Percentiles rank a stretch among this genome's conserved stretches.
Conservation (phyloP, 768 basidiomycete species). For the Termitomyces sp. region DNA sequence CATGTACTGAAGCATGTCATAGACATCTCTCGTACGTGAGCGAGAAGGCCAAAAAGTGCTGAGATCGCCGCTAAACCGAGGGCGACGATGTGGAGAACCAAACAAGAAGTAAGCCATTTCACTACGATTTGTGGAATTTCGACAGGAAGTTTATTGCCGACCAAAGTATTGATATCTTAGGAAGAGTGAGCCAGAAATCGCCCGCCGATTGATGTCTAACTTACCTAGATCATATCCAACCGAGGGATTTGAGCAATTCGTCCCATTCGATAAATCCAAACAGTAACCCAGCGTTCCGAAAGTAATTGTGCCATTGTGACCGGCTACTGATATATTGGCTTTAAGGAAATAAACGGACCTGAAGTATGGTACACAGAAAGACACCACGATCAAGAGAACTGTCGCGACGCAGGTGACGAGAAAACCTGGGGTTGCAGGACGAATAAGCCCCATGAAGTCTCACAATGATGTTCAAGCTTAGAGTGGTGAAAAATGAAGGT, state of each 20-base stretch:
- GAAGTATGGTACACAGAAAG: constrained; percentile 87
- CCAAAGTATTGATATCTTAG: constrained; percentile 75
- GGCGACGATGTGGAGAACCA: constrained; percentile 89
- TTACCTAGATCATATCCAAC: constrained; percentile 87
- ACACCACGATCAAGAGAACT: constrained; percentile 74
- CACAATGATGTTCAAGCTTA: neutral
- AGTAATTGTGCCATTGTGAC: constrained; percentile 55
- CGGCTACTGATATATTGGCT: constrained; percentile 48
- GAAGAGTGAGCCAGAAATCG: constrained; percentile 6
- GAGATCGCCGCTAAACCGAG: constrained; percentile 67
- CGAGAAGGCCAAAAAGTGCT: constrained; percentile 78
- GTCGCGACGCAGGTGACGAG: constrained; percentile 77
- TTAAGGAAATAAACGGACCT: constrained; percentile 88
- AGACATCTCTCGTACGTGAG: constrained; percentile 82
- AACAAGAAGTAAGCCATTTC: constrained; percentile 93
- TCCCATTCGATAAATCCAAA: constrained; percentile 43
- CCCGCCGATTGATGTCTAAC: constrained; percentile 19
- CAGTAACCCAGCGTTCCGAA: constrained; percentile 94
- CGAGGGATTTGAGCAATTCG: constrained; percentile 71
- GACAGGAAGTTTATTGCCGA: constrained; percentile 60
- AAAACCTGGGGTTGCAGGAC: constrained; percentile 89
- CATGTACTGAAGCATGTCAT: constrained; percentile 81
- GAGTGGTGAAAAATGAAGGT: neutral
- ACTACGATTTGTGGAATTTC: constrained; percentile 79
- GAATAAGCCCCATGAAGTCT: constrained; percentile 51